Evolutionary conservation across 371 early-diverging fungal species (phyloP).

Genomic region (Batkoa obscura): DNA sequence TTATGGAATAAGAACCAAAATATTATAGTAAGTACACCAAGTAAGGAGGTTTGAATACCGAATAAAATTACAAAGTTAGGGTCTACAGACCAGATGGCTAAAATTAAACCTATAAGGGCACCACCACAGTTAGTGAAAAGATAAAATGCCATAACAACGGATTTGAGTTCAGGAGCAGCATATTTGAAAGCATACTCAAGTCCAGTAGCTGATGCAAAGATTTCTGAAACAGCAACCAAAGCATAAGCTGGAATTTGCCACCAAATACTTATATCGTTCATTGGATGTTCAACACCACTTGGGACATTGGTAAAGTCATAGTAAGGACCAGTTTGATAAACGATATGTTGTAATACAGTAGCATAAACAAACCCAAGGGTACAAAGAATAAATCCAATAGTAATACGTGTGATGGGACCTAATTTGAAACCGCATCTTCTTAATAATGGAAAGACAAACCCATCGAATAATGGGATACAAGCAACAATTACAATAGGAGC

Average conservation of each 20-base stretch:
- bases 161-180: slow-evolving; percentile 52
- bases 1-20: slow-evolving; percentile 16
- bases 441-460: slow-evolving; percentile 38
- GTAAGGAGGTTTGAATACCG: slow-evolving; percentile 26
- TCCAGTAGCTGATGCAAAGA: slow-evolving; percentile 53
- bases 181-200: slow-evolving; percentile 61
- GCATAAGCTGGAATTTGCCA: slow-evolving; percentile 45
- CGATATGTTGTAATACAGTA: slow-evolving; percentile 40
- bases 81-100: slow-evolving; percentile 41
- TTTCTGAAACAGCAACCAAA: slow-evolving; percentile 25
- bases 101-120: slow-evolving; percentile 36
- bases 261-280: slow-evolving; percentile 32
- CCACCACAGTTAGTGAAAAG: slow-evolving; percentile 47
- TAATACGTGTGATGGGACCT: slow-evolving; percentile 46
- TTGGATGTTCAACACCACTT: slow-evolving; percentile 8
- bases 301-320: slow-evolving; percentile 19
- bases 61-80: slow-evolving; percentile 46
- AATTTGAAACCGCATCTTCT: slow-evolving; percentile 35
- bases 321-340: slow-evolving; percentile 37
- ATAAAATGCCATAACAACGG: slow-evolving; percentile 48
- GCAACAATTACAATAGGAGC: slow-evolving; percentile 46
- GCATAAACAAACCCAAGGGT: slow-evolving; percentile 45
- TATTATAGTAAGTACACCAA: slow-evolving; percentile 17
- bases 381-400: slow-evolving; percentile 42
- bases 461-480: slow-evolving; percentile 49